phyloP scores from a whole-genome alignment of 345 rosid genomes.

The Punica granatum region DNA sequence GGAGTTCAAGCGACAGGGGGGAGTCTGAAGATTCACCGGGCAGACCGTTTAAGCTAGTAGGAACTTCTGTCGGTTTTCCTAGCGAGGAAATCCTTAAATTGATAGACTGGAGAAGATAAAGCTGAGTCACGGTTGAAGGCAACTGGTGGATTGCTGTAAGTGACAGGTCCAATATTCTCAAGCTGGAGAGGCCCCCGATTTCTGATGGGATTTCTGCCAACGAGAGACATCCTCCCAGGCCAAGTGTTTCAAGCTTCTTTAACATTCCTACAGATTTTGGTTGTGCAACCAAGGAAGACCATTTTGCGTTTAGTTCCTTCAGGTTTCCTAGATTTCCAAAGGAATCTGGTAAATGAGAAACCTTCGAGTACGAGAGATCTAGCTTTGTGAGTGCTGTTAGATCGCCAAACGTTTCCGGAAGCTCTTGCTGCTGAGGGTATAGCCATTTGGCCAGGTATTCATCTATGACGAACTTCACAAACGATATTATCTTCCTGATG shows the following conservation, averaged over 20 bases:
- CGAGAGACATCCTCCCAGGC: not conserved
- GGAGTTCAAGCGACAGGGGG: no score
- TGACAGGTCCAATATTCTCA: not conserved
- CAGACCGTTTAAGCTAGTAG: not conserved
- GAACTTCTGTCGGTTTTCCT: not conserved
- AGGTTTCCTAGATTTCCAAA: not conserved
- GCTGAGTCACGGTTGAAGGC: not conserved
- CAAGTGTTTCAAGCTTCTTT: not conserved
- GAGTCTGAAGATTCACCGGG: not conserved
- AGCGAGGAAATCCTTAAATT: not conserved
- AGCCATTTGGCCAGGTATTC: no score
- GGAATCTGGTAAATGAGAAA: not conserved
- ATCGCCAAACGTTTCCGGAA: not conserved
- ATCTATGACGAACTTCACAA: not conserved
- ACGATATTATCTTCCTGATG: not conserved
- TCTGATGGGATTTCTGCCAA: not conserved
- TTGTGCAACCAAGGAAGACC: not conserved
- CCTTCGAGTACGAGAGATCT: not conserved
- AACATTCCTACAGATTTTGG: constrained; percentile 1
- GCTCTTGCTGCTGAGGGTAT: not conserved
- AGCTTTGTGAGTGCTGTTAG: not conserved
- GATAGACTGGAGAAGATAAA: not conserved
- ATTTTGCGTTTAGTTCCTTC: not conserved
- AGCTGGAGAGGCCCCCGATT: constrained; percentile 3
- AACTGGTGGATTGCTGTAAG: not conserved